Evolutionary conservation across 2,329 filamentous ascomycete species (phyloP), one percentile per base, ranked within the genome.

Genomic region (Colletotrichum falcatum): DNA sequence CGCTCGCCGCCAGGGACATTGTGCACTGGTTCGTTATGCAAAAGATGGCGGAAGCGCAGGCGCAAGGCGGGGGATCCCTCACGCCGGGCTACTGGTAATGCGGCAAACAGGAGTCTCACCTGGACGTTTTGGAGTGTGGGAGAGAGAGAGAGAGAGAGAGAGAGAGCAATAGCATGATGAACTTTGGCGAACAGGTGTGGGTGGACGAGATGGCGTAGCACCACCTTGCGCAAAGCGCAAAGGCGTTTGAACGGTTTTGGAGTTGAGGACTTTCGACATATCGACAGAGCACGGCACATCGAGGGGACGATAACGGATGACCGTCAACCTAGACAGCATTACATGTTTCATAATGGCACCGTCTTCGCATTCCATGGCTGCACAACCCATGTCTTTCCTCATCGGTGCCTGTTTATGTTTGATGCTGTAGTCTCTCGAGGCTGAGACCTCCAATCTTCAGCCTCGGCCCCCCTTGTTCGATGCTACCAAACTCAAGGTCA

Each of bases 1-100:
- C 83, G 5, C 72, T 83, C 56, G 83, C 83, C 0, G 78, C 80
- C 5, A 75, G 84, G 16, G 83, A 85, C 67, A 66, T 86, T 44
- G 75, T 81, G 5, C 75, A 81, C 55, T 84, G 82, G 81, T 79
- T 81, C 61, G 72, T 81, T 46, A 49, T 55, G 42, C 48, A 66
- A 26, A 67, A 54, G 23, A n/a, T 23, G 11, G 28, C 54, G 9
- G 53, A 33, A 8, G 28, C 48, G 46, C 30, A 37, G 28, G 28
- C 28, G 3, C 33, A 46, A 42, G 46, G 26, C 14, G n/a, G 26
- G 18, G 18, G 42, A 5, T 28, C 30, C 20, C 9, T 7, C 11
- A 16, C 39, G 1, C 4, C 33, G 28, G 59, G 59, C 23, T 63
- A 63, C 16, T 68, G 58, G 68, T 71, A 23, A 62, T n/a, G 23